Percentiles rank a stretch among this genome's conserved stretches.
phyloP scores from a whole-genome alignment of 2,329 filamentous ascomycete species.

The Cladosporium halotolerans region DNA sequence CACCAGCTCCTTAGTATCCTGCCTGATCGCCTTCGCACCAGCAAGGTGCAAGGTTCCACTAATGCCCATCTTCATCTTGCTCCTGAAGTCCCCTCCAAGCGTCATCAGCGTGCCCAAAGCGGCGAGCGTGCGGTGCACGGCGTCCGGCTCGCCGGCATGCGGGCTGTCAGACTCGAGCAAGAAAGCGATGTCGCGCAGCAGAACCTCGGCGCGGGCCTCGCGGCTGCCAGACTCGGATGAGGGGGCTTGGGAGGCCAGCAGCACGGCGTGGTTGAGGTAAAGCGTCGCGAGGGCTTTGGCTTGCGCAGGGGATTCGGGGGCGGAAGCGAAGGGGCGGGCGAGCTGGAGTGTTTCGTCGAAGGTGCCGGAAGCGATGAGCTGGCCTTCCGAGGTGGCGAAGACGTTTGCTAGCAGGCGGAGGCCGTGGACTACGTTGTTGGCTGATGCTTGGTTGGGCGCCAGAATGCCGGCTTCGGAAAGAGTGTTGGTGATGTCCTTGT shows the following conservation, averaged over 20 bases:
- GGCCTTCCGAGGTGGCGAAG: slow-evolving; percentile 68
- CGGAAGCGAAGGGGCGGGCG: slow-evolving; percentile 56
- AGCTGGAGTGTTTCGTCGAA: slow-evolving; percentile 58
- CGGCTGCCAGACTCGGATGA: slow-evolving; percentile 22
- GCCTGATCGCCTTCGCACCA: slow-evolving; percentile 51
- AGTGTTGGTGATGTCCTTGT: slow-evolving; percentile 52
- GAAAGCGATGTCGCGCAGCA: slow-evolving; percentile 28
- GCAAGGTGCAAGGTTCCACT: slow-evolving; percentile 43
- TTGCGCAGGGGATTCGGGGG: slow-evolving; percentile 54
- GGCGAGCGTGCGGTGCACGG: slow-evolving; percentile 74
- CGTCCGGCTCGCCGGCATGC: slow-evolving; percentile 69
- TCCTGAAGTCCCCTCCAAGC: slow-evolving; percentile 54
- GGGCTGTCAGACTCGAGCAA: slow-evolving; percentile 29
- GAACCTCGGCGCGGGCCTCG: slow-evolving; percentile 26
- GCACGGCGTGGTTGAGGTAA: slow-evolving; percentile 77
- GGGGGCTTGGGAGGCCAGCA: slow-evolving; percentile 46
- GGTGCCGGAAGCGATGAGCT: slow-evolving; percentile 48
- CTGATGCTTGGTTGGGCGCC: slow-evolving; percentile 49
- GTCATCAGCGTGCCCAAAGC: slow-evolving; percentile 72
- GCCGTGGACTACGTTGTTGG: slow-evolving; percentile 84
- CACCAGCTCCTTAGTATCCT: slow-evolving; percentile 54
- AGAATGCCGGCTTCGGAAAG: slow-evolving; percentile 56
- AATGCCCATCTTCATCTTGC: slow-evolving; percentile 53
- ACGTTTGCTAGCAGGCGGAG: slow-evolving; percentile 76
- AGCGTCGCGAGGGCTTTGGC: slow-evolving; percentile 75